Conservation (phyloP, 129 eudicot species). For the Artemisia tridentata region DNA sequence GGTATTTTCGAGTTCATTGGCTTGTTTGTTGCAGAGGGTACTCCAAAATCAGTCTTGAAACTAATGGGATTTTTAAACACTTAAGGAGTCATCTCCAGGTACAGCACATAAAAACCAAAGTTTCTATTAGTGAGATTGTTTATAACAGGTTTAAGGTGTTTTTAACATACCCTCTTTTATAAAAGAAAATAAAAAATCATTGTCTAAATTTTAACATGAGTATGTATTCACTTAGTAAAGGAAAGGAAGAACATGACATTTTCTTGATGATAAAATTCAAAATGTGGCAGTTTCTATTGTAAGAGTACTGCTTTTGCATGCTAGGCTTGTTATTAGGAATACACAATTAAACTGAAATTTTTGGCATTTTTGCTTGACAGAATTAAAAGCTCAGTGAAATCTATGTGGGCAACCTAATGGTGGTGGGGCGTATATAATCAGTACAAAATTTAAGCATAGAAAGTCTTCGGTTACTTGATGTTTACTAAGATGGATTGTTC, state of each 20-base stretch:
- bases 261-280: too few species aligned
- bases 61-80: slow-evolving; percentile 92
- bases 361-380: slow-evolving; percentile 40
- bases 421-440: slow-evolving; percentile 49
- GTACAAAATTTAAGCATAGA: slow-evolving; percentile 34
- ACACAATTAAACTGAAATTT: slow-evolving; percentile 1
- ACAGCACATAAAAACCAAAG: slow-evolving; percentile 10
- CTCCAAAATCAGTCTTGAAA: slow-evolving; percentile 94
- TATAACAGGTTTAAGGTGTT: too few species aligned
- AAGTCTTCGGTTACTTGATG: neutral
- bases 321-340: neutral
- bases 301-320: neutral
- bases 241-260: too few species aligned
- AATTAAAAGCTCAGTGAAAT: slow-evolving; percentile 87
- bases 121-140: neutral
- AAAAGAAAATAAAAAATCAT: too few species aligned
- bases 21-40: slow-evolving; percentile 65
- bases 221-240: too few species aligned
- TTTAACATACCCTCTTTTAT: too few species aligned
- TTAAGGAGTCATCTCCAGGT: slow-evolving; percentile 98
- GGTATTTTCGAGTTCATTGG: slow-evolving; percentile 15
- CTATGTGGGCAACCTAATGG: slow-evolving; percentile 59
- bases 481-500: neutral
- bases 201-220: too few species aligned
- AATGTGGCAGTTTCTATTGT: too few species aligned